Conservation (phyloP, 208 protist species). For the Porcisia hertigi region DNA sequence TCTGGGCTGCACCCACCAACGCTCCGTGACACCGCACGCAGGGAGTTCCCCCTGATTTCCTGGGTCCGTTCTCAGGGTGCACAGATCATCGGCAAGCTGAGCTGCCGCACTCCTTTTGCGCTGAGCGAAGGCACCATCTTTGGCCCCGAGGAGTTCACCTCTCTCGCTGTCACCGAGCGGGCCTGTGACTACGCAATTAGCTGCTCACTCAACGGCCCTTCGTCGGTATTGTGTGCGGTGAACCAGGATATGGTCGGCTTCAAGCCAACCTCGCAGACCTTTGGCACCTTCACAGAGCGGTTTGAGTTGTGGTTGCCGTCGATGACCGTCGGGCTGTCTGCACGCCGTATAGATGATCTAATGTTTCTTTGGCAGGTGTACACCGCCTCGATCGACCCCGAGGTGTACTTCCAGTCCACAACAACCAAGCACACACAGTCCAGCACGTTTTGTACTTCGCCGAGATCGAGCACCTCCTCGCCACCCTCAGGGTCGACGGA, state of each 20-base stretch:
- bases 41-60: conserved; percentile 78
- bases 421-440: conserved; percentile 3
- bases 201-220: conserved; percentile 66
- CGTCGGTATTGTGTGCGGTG: conserved; percentile 60
- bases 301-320: conserved; percentile 66
- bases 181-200: conserved; percentile 83
- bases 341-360: conserved; percentile 76
- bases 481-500: neutral
- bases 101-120: conserved; percentile 62
- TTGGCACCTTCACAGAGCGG: conserved; percentile 78
- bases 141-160: conserved; percentile 48
- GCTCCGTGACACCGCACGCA: conserved; percentile 50
- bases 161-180: conserved; percentile 47
- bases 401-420: conserved; percentile 38
- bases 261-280: conserved; percentile 88
- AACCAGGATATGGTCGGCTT: conserved; percentile 79
- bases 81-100: conserved; percentile 78
- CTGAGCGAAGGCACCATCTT: conserved; percentile 70
- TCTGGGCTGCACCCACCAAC: conserved; percentile 59
- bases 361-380: conserved; percentile 87
- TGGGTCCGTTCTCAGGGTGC: conserved; percentile 82
- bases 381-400: conserved; percentile 74
- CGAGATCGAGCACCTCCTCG: neutral
- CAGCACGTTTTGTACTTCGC: neutral
- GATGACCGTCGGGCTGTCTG: conserved; percentile 80